A percentile compares a stretch with the other conserved stretches of the same genome.
Evolutionary conservation across 2,329 filamentous ascomycete species (phyloP).

Genomic region (Fusarium sp.): DNA sequence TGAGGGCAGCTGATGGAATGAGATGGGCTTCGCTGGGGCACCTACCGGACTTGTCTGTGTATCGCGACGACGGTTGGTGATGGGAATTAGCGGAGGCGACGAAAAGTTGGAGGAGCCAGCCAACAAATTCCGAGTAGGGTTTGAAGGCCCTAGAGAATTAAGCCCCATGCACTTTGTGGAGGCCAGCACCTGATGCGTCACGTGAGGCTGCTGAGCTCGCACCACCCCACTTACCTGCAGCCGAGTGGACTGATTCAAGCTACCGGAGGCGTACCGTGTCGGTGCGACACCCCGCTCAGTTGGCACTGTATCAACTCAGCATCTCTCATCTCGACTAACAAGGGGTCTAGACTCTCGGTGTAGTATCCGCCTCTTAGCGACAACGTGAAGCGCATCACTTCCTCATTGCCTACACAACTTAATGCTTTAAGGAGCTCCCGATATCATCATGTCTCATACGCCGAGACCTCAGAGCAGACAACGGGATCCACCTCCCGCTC

Average conservation of each 20-base stretch:
- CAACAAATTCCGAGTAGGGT: constrained; percentile 56
- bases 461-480: constrained; percentile 60
- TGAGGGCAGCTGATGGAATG: constrained; percentile 21
- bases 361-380: constrained; percentile 8
- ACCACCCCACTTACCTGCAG: constrained; percentile 3
- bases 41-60: constrained; percentile 63
- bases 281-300: background rate
- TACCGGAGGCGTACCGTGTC: constrained; percentile 4
- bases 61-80: constrained; percentile 56
- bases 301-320: constrained; percentile 11
- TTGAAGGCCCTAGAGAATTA: constrained; percentile 53
- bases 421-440: constrained; percentile 8
- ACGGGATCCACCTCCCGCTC: constrained; percentile 73
- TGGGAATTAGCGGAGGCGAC: constrained; percentile 47
- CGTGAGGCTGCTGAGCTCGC: constrained; percentile 5
- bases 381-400: background rate
- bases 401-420: background rate
- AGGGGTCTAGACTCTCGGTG: background rate
- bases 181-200: constrained; percentile 29
- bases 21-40: constrained; percentile 41
- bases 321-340: background rate
- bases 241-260: constrained; percentile 22
- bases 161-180: constrained; percentile 5
- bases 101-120: constrained; percentile 45
- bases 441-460: constrained; percentile 55